Evolutionary conservation across 2,329 filamentous ascomycete genomes (phyloP), one percentile per base, ranked within the genome.

Genomic region (Uncinocarpus reesii): DNA sequence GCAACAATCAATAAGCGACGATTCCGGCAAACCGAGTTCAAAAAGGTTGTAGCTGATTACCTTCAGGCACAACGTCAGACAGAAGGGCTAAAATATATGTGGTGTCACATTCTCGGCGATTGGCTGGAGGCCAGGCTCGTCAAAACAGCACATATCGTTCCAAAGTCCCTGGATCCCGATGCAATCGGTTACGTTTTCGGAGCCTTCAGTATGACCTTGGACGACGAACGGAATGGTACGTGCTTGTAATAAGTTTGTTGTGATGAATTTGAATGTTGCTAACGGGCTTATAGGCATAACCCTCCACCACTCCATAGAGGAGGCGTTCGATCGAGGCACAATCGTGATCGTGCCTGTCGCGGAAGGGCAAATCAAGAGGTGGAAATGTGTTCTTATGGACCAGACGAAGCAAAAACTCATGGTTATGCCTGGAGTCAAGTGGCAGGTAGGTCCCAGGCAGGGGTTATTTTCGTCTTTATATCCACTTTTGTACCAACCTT

Each of bases 171-270:
- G 7, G 21, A 26, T 6, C 10, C 15, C 7, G 37, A 41, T 15
- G 37, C 26, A 15, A 10, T 48, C 7, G 15, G 26, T 10, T 35
- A 48, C 28, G 7, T 42, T 10, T 48, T 42, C 26, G 46, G 46
- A 3, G 36, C 23, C 3, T 26, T 26, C 5, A 20, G 23, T 7
- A 23, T 42, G n/a, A 28, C 16, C 8, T 7, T 41, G 5, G 10
- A 42, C 18, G 46, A 48, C 40, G n/a, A 18, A 29, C 36, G 46
- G 13, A 48, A 48, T 26, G 36, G 46, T 42, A 42, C 5, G 45
- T 31, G 11, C 29, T 11, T 35, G 5, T 15, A 4, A 7, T 24
- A n/a, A n/a, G n/a, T n/a, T n/a, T n/a, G n/a, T n/a, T n/a, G n/a
- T n/a, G n/a, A n/a, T n/a, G n/a, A n/a, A n/a, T n/a, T n/a, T n/a